phyloP scores from a whole-genome alignment of 2,329 filamentous ascomycete species.

The Calonectria hongkongensis region DNA sequence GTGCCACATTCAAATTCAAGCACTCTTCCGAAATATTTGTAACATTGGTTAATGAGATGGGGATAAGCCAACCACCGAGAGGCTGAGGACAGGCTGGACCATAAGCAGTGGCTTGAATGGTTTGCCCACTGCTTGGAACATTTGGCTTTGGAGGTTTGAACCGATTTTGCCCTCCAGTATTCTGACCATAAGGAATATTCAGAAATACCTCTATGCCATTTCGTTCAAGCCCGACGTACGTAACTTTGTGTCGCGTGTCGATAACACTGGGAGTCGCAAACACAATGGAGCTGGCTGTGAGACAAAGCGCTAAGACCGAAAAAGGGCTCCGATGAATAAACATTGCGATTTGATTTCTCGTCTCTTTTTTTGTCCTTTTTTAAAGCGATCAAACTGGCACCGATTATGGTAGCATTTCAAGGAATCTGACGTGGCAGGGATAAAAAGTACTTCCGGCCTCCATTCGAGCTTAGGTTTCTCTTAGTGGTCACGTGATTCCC shows the following conservation, averaged over 20 bases:
- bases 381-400: too few relatives aligned
- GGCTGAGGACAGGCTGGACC: constrained; percentile 11
- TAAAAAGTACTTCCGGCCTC: too few relatives aligned
- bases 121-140: background rate
- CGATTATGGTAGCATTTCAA: too few relatives aligned
- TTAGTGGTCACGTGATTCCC: too few relatives aligned
- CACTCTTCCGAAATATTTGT: background rate
- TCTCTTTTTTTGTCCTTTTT: background rate
- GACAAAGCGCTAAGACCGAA: background rate
- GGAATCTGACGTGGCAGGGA: too few relatives aligned
- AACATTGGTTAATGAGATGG: background rate
- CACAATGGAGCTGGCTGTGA: background rate
- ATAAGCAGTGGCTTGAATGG: background rate
- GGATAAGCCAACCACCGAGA: background rate
- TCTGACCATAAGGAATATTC: background rate
- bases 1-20: constrained; percentile 3
- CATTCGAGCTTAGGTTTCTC: too few relatives aligned
- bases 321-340: background rate
- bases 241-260: background rate
- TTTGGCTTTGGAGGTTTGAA: background rate
- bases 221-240: background rate
- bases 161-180: background rate
- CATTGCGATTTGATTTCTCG: background rate
- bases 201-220: constrained; percentile 14
- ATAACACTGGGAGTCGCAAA: background rate